Percentiles rank a stretch among this genome's conserved stretches.
These are phyloP conservation scores for Pisolithus microcarpus DNA, from an alignment of 768 basidiomycete species.

Conservation along the genomic window DNA sequence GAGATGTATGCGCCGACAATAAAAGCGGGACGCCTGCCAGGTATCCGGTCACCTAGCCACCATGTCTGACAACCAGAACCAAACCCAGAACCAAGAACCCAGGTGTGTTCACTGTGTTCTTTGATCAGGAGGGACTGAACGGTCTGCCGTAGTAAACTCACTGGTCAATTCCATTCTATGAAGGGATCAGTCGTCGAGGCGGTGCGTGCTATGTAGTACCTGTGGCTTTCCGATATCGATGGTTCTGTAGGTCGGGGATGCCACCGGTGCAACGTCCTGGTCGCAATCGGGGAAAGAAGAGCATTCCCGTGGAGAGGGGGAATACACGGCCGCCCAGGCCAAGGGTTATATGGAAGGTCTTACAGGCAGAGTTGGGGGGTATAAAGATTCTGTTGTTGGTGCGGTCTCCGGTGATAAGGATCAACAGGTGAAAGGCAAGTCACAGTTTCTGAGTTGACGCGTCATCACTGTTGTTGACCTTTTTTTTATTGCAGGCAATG, in stretches of 20 bases:
- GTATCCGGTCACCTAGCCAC: too few relatives aligned
- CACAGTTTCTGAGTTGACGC: accelerated
- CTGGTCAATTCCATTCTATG: slow-evolving; percentile 31
- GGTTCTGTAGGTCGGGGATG: slow-evolving; percentile 31
- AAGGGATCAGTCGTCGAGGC: slow-evolving; percentile 31
- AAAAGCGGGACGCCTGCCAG: too few relatives aligned
- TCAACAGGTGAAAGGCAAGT: slow-evolving; percentile 42
- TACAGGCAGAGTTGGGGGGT: slow-evolving; percentile 38
- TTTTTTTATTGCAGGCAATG: slow-evolving; percentile 40
- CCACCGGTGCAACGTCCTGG: slow-evolving; percentile 39
- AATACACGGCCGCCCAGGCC: slow-evolving; percentile 40
- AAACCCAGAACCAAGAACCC: slow-evolving; percentile 15
- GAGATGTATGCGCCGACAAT: too few relatives aligned
- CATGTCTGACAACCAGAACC: background rate
- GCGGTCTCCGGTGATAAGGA: slow-evolving; percentile 48
- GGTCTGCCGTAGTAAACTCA: slow-evolving; percentile 21
- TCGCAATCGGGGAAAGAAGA: slow-evolving; percentile 41
- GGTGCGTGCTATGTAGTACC: slow-evolving; percentile 14
- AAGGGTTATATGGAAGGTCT: slow-evolving; percentile 47
- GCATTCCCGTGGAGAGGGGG: slow-evolving; percentile 41
- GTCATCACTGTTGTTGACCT: background rate
- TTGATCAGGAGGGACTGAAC: background rate
- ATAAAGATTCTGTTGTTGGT: slow-evolving; percentile 48
- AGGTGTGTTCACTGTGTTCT: slow-evolving; percentile 13
- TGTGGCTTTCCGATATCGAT: background rate